These are phyloP conservation scores for Candida ascalaphidarum DNA, from an alignment of 805 yeast species.

Conservation along the genomic window DNA sequence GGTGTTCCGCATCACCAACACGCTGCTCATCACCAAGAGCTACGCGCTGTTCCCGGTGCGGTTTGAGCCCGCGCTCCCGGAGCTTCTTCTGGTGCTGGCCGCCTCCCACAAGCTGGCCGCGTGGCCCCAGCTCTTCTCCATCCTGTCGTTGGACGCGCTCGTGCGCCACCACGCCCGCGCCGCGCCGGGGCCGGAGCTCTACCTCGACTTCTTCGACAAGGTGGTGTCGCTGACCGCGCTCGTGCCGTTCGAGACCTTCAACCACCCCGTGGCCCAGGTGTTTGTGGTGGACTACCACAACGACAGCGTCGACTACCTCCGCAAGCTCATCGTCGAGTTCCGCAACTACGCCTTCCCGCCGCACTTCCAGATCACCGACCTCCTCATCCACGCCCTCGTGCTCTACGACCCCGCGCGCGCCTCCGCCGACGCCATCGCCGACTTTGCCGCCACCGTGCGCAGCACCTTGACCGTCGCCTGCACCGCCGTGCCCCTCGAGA, in stretches of 20 bases:
- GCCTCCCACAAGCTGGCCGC: constrained; percentile 5
- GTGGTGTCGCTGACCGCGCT: constrained; percentile 51
- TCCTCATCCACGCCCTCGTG: constrained; percentile 36
- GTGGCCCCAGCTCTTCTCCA: constrained; percentile 25
- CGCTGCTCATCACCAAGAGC: constrained; percentile 39
- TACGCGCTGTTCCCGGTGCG: constrained; percentile 51
- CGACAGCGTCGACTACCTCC: constrained; percentile 48
- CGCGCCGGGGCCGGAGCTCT: constrained; percentile 27
- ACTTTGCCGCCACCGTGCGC: constrained; percentile 19
- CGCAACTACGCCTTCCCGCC: constrained; percentile 48
- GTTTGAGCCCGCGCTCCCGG: constrained; percentile 31
- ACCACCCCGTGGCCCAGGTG: constrained; percentile 77
- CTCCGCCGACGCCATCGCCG: constrained; percentile 22
- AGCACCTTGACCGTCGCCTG: constrained; percentile 17
- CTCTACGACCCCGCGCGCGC: constrained; percentile 16
- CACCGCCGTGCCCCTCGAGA: constrained; percentile 11
- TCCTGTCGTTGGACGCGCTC: constrained; percentile 25
- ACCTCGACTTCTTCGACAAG: constrained; percentile 49
- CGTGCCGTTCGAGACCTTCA: constrained; percentile 76
- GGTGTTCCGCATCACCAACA: constrained; percentile 41
- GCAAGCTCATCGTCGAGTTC: constrained; percentile 43
- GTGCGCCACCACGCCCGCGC: constrained; percentile 9
- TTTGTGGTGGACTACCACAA: constrained; percentile 49
- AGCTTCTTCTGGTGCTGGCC: constrained; percentile 21
- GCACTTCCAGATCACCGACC: constrained; percentile 58